Conservation (phyloP, 768 basidiomycete genomes). For the Boletus eberwhitei region DNA sequence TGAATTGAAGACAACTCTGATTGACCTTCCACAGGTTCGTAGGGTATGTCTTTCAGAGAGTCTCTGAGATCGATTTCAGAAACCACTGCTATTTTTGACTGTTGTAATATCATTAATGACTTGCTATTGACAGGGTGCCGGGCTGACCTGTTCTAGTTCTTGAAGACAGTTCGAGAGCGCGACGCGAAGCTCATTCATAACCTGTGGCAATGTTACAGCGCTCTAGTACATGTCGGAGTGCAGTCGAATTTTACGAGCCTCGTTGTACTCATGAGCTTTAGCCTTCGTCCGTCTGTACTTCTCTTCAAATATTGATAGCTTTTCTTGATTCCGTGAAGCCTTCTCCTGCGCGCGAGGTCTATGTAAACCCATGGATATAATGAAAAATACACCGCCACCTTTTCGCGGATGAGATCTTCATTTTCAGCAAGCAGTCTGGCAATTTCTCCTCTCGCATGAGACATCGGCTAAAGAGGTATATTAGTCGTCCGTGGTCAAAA, state of each 20-base stretch:
- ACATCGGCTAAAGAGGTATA: constrained; percentile 3
- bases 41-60: constrained; percentile 4
- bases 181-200: constrained; percentile 18
- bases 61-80: constrained; percentile 18
- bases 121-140: neutral
- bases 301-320: constrained; percentile 8
- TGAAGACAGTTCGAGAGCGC: constrained; percentile 12
- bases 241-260: constrained; percentile 15
- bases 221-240: neutral
- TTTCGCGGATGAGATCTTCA: constrained; percentile 12
- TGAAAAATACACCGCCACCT: constrained; percentile 2
- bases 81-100: constrained; percentile 12
- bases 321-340: constrained; percentile 4
- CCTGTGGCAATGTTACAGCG: constrained; percentile 10
- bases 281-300: constrained; percentile 24
- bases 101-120: neutral
- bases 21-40: constrained; percentile 14
- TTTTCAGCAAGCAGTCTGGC: constrained; percentile 14
- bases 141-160: constrained; percentile 23
- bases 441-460: constrained; percentile 9
- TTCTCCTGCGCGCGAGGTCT: constrained; percentile 8
- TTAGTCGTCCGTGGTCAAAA: constrained; percentile 1
- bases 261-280: constrained; percentile 9
- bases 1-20: constrained; percentile 5
- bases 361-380: neutral